Conservation (phyloP, 371 early-diverging fungal species). For the Mucor velutinosus region DNA sequence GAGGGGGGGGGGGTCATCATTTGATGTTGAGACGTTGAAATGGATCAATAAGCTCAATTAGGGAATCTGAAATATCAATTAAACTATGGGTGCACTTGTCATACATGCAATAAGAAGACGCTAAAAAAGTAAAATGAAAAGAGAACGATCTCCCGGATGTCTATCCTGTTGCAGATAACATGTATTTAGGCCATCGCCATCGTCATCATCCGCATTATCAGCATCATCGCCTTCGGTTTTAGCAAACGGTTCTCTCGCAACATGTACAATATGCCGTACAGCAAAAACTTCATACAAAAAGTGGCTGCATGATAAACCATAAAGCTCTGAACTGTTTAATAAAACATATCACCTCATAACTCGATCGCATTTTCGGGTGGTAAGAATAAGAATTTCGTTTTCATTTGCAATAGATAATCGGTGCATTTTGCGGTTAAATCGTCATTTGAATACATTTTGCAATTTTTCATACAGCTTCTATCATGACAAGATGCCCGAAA, state of each 20-base stretch:
- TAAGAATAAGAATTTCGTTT: neutral
- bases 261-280: neutral
- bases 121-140: neutral
- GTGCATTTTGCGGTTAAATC: slow-evolving; percentile 1
- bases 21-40: neutral
- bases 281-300: neutral
- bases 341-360: slow-evolving; percentile 6
- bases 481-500: neutral
- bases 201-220: neutral
- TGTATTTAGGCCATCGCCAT: neutral
- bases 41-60: neutral
- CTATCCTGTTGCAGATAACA: neutral
- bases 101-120: slow-evolving; percentile 4
- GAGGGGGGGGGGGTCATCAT: neutral
- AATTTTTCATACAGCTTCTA: neutral
- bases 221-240: neutral
- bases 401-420: neutral
- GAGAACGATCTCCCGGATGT: neutral
- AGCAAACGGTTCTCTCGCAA: neutral
- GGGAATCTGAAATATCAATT: slow-evolving; percentile 3
- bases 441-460: slow-evolving; percentile 3
- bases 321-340: neutral
- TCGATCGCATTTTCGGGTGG: slow-evolving; percentile 4
- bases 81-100: neutral
- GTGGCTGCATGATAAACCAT: neutral